These are phyloP conservation scores for Colletotrichum horii DNA, from an alignment of 2,329 filamentous ascomycete species.

Conservation along the genomic window DNA sequence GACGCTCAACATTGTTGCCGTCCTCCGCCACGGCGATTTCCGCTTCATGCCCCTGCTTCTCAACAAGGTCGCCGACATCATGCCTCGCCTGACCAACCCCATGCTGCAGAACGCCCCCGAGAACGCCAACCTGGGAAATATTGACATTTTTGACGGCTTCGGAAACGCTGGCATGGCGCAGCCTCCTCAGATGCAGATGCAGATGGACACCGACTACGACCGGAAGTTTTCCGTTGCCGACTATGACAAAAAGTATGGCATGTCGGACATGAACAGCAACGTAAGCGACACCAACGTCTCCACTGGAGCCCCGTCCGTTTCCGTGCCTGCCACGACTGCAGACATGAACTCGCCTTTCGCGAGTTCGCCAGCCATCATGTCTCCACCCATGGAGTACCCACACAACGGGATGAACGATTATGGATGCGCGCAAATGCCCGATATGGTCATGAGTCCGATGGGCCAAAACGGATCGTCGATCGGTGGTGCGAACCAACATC, in stretches of 20 bases:
- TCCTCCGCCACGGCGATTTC: constrained; percentile 76
- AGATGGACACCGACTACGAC: constrained; percentile 54
- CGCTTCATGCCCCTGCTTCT: constrained; percentile 80
- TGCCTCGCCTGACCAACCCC: constrained; percentile 67
- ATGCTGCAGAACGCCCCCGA: constrained; percentile 66
- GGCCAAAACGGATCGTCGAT: constrained; percentile 34
- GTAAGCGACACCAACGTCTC: constrained; percentile 36
- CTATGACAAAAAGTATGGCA: constrained; percentile 46
- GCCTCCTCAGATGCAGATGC: constrained; percentile 47
- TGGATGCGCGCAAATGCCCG: constrained; percentile 48
- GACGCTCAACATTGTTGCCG: constrained; percentile 69
- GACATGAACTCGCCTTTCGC: constrained; percentile 57
- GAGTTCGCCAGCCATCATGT: constrained; percentile 59
- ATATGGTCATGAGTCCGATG: constrained; percentile 59
- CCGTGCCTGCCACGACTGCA: constrained; percentile 27
- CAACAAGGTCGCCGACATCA: constrained; percentile 74
- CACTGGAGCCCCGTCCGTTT: constrained; percentile 29
- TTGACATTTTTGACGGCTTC: constrained; percentile 72
- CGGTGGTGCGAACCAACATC: constrained; percentile 29
- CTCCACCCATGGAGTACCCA: constrained; percentile 55
- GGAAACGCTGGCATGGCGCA: constrained; percentile 67
- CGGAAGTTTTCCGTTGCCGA: constrained; percentile 50
- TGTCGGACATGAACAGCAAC: constrained; percentile 37
- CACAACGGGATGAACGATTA: constrained; percentile 46
- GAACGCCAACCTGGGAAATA: constrained; percentile 53